phyloP scores from a whole-genome alignment of 805 yeast genomes.

The Priceomyces melissophilus region DNA sequence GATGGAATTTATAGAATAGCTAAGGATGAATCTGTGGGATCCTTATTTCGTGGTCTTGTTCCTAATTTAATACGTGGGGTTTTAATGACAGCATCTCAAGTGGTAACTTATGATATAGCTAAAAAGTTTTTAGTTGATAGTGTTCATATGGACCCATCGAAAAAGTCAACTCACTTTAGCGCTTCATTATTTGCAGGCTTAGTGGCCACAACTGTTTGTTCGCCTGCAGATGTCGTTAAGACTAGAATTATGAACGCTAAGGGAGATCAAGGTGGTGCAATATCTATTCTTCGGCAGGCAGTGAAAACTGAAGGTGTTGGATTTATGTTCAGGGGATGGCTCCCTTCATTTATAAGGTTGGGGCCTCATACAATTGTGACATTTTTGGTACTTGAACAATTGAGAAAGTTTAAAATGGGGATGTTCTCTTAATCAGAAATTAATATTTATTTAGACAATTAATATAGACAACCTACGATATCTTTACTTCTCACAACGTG shows the following conservation, averaged over 20 bases:
- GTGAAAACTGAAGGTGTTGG: slow-evolving; percentile 67
- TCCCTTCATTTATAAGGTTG: slow-evolving; percentile 78
- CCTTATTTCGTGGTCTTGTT: slow-evolving; percentile 68
- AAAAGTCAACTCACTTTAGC: slow-evolving; percentile 69
- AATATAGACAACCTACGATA: background rate
- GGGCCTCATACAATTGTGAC: slow-evolving; percentile 80
- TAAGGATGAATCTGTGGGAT: slow-evolving; percentile 54
- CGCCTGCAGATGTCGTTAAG: slow-evolving; percentile 89
- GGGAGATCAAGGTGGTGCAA: slow-evolving; percentile 42
- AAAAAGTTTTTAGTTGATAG: slow-evolving; percentile 55
- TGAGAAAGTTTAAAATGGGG: slow-evolving; percentile 53
- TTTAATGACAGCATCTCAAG: slow-evolving; percentile 87
- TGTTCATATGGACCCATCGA: slow-evolving; percentile 51
- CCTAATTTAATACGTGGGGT: slow-evolving; percentile 82
- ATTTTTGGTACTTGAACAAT: slow-evolving; percentile 63
- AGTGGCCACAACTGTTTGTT: slow-evolving; percentile 87
- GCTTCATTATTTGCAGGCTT: slow-evolving; percentile 81
- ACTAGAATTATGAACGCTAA: slow-evolving; percentile 80
- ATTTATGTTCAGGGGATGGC: slow-evolving; percentile 89
- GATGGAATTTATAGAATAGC: slow-evolving; percentile 67
- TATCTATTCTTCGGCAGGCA: slow-evolving; percentile 50
- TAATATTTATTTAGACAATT: slow-evolving; percentile 8
- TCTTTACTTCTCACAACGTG: too few relatives aligned
- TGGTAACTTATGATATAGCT: slow-evolving; percentile 79
- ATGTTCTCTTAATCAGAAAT: slow-evolving; percentile 18